These are phyloP conservation scores for Cinnamomum micranthum DNA, from an alignment of 164 flowering plant genomes.

Conservation along the genomic window DNA sequence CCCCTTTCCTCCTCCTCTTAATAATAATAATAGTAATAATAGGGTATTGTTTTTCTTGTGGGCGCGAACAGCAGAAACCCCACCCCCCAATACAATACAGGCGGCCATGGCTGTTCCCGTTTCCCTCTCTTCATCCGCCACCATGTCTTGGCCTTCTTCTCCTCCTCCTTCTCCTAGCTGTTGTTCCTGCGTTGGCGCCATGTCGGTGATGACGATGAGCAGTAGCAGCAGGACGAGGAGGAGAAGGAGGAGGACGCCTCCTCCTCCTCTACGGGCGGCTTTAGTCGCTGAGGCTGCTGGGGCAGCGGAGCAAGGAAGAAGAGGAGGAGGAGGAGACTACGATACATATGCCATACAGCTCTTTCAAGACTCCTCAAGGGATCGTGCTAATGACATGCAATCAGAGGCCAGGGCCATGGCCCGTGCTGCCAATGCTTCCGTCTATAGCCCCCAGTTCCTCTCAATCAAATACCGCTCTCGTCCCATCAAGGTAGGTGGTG, in stretches of 20 bases:
- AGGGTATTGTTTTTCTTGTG: too few relatives aligned
- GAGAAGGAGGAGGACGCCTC: background rate
- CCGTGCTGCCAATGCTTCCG: constrained; percentile 79
- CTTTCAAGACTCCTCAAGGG: constrained; percentile 13
- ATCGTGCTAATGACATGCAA: constrained; percentile 62
- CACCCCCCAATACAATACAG: background rate
- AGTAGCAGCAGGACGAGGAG: too few relatives aligned
- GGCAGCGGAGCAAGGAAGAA: background rate
- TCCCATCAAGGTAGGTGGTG: constrained; percentile 50
- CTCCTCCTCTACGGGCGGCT: constrained; percentile 6
- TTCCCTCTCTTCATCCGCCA: background rate
- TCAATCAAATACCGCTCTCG: constrained; percentile 56
- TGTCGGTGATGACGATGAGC: background rate
- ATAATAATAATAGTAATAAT: too few relatives aligned
- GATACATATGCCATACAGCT: constrained; percentile 8
- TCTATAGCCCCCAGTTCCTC: constrained; percentile 69
- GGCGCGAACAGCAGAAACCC: too few relatives aligned
- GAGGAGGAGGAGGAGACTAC: constrained; percentile 2
- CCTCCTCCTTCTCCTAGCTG: background rate
- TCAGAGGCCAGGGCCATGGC: constrained; percentile 88
- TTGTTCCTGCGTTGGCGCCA: background rate
- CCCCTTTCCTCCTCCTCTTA: too few relatives aligned
- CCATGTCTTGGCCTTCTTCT: too few relatives aligned
- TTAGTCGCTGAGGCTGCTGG: constrained; percentile 4
- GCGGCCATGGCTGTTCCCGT: background rate